Evolutionary conservation across 2,329 filamentous ascomycete species (phyloP).

Genomic region (Aspergillus sp.): DNA sequence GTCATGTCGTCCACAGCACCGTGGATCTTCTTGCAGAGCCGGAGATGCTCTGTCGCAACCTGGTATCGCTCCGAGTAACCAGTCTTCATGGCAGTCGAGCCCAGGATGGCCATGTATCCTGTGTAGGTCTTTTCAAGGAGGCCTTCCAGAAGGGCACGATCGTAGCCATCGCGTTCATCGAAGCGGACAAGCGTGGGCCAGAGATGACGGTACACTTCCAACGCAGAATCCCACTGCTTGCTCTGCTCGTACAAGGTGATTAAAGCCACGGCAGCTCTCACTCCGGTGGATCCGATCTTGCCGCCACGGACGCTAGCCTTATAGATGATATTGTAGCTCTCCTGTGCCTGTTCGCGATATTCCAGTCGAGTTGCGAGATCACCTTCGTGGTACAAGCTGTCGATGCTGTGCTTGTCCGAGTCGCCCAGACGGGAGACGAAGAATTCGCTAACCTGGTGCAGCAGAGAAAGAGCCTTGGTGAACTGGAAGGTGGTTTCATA

Average conservation of each 20-base stretch:
- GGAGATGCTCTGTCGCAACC: constrained; percentile 46
- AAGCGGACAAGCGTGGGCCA: constrained; percentile 46
- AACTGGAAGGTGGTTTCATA: constrained; percentile 34
- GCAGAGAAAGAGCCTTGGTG: constrained; percentile 23
- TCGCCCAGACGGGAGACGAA: constrained; percentile 24
- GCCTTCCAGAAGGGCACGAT: constrained; percentile 30
- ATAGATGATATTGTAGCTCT: constrained; percentile 45
- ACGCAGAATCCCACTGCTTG: constrained; percentile 42
- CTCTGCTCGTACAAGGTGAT: constrained; percentile 42
- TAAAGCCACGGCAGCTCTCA: constrained; percentile 44
- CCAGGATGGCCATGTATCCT: constrained; percentile 46
- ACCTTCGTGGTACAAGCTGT: constrained; percentile 45
- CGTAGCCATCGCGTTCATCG: constrained; percentile 36
- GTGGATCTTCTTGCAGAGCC: constrained; percentile 39
- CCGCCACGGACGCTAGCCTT: constrained; percentile 25
- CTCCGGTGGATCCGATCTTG: constrained; percentile 34
- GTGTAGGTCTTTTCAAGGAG: constrained; percentile 44
- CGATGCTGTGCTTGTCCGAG: constrained; percentile 42
- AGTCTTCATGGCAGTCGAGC: constrained; percentile 36
- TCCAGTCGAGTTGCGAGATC: constrained; percentile 43
- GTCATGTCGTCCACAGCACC: constrained; percentile 31
- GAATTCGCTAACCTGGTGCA: constrained; percentile 29
- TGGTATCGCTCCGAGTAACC: constrained; percentile 43
- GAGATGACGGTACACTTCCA: constrained; percentile 41
- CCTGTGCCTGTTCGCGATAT: constrained; percentile 23